Evolutionary conservation across 1,139 yeast species (phyloP), one percentile per base, ranked within the genome.

Genomic region (Zygotorulaspora mrakii): DNA sequence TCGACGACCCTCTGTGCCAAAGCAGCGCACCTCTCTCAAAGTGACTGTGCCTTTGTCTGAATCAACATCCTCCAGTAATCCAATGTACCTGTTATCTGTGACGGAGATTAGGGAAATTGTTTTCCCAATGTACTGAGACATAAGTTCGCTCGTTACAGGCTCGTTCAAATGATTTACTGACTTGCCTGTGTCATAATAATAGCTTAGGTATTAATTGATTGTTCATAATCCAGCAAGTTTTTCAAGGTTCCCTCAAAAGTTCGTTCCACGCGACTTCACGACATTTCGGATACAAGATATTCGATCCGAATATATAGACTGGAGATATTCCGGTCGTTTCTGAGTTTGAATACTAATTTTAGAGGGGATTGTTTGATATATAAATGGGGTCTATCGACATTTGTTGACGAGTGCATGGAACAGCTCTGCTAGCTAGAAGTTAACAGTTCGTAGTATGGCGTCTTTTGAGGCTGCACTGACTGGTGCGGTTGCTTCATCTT

Each of bases 31-130:
- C 37, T 81, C 73, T 41, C 76, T 76, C 55, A 91, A 73, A 11
- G 97, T 83, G 39, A 91, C 94, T 1, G 96, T 88, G 48, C 96
- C 87, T 50, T 85, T 86, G 45, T 84, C 89, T 13, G 95, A 94
- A 62, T 88, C 88, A 58, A 94, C 86, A 49, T 79, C 82, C 50
- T 87, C 89, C 58, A 91, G 73, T 17, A 78, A 68, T 29, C 99
- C 99, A 41, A 88, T 94, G 61, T 88, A 89, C 52, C 82, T 73
- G 53, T 87, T 84, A 36, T 91, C 95, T 54, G 88, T 84, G 57
- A 81, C 82, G 47, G 96, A 85, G 53, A 88, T 78, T 64, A 91
- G 74, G 27, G 96, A 82, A 55, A 91, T 89, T 42, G 94, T 84
- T 65, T 87, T 88, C 20, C 98, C 99, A 54, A 87, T 82, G 64